These are phyloP conservation scores for Candida tibetensis DNA, from an alignment of 805 yeast genomes.

Conservation along the genomic window DNA sequence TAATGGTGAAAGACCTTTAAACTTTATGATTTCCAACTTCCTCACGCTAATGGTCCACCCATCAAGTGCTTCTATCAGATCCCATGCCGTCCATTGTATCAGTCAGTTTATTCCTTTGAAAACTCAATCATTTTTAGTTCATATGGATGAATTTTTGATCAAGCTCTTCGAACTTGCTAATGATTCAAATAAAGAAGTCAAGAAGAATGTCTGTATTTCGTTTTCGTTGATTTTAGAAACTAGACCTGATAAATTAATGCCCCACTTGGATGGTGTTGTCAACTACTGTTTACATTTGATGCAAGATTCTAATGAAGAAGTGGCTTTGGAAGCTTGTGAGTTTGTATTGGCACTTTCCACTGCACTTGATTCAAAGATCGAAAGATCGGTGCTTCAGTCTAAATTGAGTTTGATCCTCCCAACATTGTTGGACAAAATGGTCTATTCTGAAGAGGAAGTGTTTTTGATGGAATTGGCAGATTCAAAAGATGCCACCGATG, in stretches of 20 bases:
- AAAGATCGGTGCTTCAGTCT: slow-evolving; percentile 45
- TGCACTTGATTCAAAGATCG: slow-evolving; percentile 46
- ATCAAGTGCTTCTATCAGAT: slow-evolving; percentile 49
- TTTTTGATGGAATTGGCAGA: slow-evolving; percentile 62
- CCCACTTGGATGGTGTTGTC: slow-evolving; percentile 84
- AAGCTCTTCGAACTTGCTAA: slow-evolving; percentile 69
- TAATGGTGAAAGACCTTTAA: slow-evolving; percentile 65
- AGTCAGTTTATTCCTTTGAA: slow-evolving; percentile 72
- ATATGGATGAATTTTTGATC: slow-evolving; percentile 62
- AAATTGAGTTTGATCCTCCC: slow-evolving; percentile 70
- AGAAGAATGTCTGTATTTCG: slow-evolving; percentile 73
- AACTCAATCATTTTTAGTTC: slow-evolving; percentile 60
- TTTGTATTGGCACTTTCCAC: slow-evolving; percentile 70
- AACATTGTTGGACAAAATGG: slow-evolving; percentile 75
- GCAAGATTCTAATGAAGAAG: slow-evolving; percentile 57
- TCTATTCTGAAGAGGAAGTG: slow-evolving; percentile 79
- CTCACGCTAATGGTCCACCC: slow-evolving; percentile 44
- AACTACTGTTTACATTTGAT: slow-evolving; percentile 80
- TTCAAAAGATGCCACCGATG: slow-evolving; percentile 68
- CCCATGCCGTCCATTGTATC: slow-evolving; percentile 66
- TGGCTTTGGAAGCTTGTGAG: slow-evolving; percentile 91
- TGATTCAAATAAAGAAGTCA: slow-evolving; percentile 56
- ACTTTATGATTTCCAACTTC: slow-evolving; percentile 63
- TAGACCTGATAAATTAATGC: slow-evolving; percentile 74
- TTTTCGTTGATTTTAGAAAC: slow-evolving; percentile 69